These are phyloP conservation scores for Microbotryum lychnidis-dioicae DNA, from an alignment of 1,284 basidiomycete genomes.

Conservation along the genomic window DNA sequence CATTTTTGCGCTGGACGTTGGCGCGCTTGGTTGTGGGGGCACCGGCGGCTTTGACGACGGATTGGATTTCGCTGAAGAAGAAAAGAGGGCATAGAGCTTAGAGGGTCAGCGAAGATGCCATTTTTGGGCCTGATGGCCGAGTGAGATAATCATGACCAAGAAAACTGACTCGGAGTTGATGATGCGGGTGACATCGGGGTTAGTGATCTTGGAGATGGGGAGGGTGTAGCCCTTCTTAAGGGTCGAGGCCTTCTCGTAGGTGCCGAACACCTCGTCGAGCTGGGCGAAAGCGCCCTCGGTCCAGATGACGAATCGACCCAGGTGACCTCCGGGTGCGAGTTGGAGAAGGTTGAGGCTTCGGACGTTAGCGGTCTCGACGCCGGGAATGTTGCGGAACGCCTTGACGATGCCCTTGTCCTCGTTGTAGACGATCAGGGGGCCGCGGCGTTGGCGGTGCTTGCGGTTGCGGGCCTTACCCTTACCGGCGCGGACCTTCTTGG, in stretches of 20 bases:
- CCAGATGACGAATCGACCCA: conserved; percentile 99
- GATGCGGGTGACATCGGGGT: conserved; percentile 93
- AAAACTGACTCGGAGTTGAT: conserved; percentile 98
- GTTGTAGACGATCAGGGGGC: conserved; percentile 94
- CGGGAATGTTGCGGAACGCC: conserved; percentile 98
- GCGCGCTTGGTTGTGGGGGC: conserved; percentile 77
- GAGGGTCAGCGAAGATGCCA: not conserved
- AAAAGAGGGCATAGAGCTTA: not conserved
- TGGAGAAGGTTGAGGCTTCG: conserved; percentile 93
- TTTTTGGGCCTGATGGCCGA: no score
- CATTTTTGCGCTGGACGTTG: conserved; percentile 99
- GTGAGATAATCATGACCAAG: conserved; percentile 13
- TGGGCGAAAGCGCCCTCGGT: conserved; percentile 88
- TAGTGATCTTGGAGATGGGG: conserved; percentile 89
- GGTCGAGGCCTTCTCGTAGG: conserved; percentile 70
- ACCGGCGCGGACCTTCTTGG: conserved; percentile 91
- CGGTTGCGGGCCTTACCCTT: conserved; percentile 98
- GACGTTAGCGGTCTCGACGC: conserved; percentile 96
- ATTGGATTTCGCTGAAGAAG: conserved; percentile 33
- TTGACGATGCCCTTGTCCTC: conserved; percentile 97
- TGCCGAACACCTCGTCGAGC: conserved; percentile 92
- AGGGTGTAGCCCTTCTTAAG: conserved; percentile 96
- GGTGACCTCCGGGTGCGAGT: conserved; percentile 97
- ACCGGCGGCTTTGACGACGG: conserved; percentile 74
- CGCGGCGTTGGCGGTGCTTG: conserved; percentile 92